Percentiles rank a stretch among this genome's conserved stretches.
phyloP scores from a whole-genome alignment of 2,329 filamentous ascomycete species.

The Ascosphaera apis region DNA sequence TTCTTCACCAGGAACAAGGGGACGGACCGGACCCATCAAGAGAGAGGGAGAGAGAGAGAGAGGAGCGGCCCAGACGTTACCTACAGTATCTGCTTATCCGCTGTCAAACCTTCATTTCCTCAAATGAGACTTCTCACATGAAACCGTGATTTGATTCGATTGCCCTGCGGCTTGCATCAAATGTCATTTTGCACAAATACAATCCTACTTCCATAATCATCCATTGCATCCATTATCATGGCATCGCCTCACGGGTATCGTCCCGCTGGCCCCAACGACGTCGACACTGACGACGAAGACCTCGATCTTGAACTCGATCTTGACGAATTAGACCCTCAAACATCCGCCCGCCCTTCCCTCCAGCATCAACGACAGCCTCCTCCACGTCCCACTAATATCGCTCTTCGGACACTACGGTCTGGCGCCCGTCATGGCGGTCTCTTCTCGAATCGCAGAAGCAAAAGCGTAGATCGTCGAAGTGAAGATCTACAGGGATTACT shows the following conservation, averaged over 20 bases:
- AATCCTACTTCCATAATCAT: no score
- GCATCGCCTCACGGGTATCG: conserved; percentile 16
- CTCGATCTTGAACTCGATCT: conserved; percentile 23
- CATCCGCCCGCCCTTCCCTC: conserved; percentile 8
- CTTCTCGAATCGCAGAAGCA: conserved; percentile 11
- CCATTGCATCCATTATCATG: no score
- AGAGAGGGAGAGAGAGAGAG: no score
- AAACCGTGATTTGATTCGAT: no score
- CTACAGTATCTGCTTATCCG: no score
- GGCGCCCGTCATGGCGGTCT: conserved; percentile 23
- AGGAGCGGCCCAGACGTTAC: no score
- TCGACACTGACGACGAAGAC: conserved; percentile 11
- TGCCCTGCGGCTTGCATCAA: no score
- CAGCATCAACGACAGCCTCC: conserved; percentile 7
- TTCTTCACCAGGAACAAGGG: no score
- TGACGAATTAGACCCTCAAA: conserved; percentile 22
- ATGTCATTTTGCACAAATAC: no score
- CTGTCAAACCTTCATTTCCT: no score
- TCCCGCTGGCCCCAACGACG: conserved; percentile 12
- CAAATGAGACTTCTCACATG: no score
- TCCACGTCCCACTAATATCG: conserved; percentile 18
- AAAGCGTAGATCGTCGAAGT: conserved; percentile 20
- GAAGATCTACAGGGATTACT: conserved; percentile 47
- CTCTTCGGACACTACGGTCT: conserved; percentile 27
- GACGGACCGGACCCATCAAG: no score